Evolutionary conservation across 306 rosid genomes (phyloP).

Genomic region (Benincasa hispida): DNA sequence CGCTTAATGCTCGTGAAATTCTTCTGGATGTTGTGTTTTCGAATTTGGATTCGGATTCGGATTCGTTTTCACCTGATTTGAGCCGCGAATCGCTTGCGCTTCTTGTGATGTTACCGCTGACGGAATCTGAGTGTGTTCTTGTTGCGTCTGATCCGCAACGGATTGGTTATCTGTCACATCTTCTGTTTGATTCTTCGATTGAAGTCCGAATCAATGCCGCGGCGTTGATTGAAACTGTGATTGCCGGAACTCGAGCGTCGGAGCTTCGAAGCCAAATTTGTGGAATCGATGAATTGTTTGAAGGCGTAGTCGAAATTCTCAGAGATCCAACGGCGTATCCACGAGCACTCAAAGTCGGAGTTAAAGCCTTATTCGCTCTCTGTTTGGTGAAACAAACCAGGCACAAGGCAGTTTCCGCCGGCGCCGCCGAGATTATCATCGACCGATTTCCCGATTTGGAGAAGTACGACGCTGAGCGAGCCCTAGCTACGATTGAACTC

Average conservation of each 20-base stretch:
- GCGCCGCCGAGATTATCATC: conserved; percentile 52
- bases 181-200: conserved; percentile 27
- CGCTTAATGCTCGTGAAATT: conserved; percentile 33
- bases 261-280: conserved; percentile 55
- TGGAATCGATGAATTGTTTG: conserved; percentile 47
- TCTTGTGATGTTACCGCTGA: conserved; percentile 45
- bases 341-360: conserved; percentile 56
- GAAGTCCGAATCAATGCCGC: conserved; percentile 74
- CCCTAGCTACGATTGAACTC: conserved; percentile 68
- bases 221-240: conserved; percentile 48
- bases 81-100: conserved; percentile 56
- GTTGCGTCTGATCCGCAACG: conserved; percentile 38
- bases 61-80: conserved; percentile 29
- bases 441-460: conserved; percentile 67
- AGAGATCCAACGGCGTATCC: conserved; percentile 37
- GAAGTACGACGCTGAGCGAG: conserved; percentile 76
- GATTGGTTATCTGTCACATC: conserved; percentile 24
- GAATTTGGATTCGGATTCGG: conserved; percentile 3
- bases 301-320: conserved; percentile 58
- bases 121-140: conserved; percentile 40
- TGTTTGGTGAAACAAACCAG: conserved; percentile 73
- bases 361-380: conserved; percentile 62
- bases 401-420: conserved; percentile 53
- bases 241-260: conserved; percentile 51
- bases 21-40: conserved; percentile 29